Evolutionary conservation across 495 filamentous ascomycete genomes (phyloP).

Genomic region (Tuber indicum): DNA sequence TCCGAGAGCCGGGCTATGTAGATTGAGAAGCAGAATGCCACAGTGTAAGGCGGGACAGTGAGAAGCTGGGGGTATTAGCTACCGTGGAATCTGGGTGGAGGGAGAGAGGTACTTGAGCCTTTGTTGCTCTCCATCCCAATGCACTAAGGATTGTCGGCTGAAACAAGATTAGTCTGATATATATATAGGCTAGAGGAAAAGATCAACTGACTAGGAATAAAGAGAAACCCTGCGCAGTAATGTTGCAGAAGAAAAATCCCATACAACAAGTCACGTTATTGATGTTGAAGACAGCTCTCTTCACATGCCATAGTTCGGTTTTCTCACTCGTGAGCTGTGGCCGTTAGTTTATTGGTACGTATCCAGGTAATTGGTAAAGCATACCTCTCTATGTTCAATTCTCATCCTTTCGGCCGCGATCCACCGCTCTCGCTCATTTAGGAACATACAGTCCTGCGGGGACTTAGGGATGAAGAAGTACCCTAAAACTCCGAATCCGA

Average conservation of each 20-base stretch:
- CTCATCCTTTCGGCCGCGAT: slow-evolving; percentile 56
- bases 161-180: neutral
- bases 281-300: slow-evolving; percentile 59
- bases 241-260: slow-evolving; percentile 64
- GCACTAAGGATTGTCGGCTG: slow-evolving; percentile 65
- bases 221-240: slow-evolving; percentile 71
- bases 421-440: slow-evolving; percentile 58
- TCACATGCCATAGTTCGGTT: slow-evolving; percentile 61
- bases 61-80: slow-evolving; percentile 50
- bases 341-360: neutral
- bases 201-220: slow-evolving; percentile 59
- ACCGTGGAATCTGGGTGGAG: neutral
- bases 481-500: slow-evolving; percentile 54
- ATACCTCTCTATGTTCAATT: slow-evolving; percentile 50
- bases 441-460: slow-evolving; percentile 61
- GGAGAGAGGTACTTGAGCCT: slow-evolving; percentile 44
- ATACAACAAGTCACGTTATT: slow-evolving; percentile 71
- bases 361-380: neutral
- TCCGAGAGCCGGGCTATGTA: slow-evolving; percentile 57
- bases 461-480: slow-evolving; percentile 72
- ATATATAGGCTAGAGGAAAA: neutral
- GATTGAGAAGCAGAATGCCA: slow-evolving; percentile 56
- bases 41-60: slow-evolving; percentile 63
- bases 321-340: slow-evolving; percentile 48
- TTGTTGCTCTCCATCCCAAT: slow-evolving; percentile 60